Evolutionary conservation across 257 asterid species (phyloP).

Genomic region (Solanum bukasovii): DNA sequence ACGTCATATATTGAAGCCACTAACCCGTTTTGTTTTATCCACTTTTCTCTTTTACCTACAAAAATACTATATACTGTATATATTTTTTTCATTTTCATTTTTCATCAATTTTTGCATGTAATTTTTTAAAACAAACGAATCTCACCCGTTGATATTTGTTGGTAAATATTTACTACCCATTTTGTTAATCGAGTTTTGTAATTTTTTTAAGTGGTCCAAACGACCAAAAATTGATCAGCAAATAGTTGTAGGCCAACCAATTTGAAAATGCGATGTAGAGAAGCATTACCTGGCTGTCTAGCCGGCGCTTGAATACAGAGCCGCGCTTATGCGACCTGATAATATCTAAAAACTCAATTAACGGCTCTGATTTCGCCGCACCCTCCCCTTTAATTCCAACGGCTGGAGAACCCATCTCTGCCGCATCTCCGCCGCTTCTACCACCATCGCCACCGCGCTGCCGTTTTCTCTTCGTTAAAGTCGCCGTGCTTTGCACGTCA

Average conservation of each 20-base stretch:
- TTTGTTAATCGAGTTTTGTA: not conserved
- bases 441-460: conserved; percentile 1
- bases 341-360: conserved; percentile 12
- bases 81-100: too few species aligned
- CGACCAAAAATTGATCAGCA: not conserved
- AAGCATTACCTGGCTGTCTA: conserved; percentile 31
- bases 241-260: not conserved
- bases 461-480: conserved; percentile 2
- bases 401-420: not conserved
- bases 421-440: conserved; percentile 1
- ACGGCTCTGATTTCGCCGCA: conserved; percentile 24
- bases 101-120: not conserved
- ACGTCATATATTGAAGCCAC: not conserved
- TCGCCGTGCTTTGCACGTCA: conserved; percentile 31
- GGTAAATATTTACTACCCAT: not conserved
- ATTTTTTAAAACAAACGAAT: not conserved
- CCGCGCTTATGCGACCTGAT: conserved; percentile 30
- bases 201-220: not conserved
- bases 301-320: conserved; percentile 33
- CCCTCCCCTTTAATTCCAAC: conserved; percentile 4
- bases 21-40: not conserved
- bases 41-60: not conserved
- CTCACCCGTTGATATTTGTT: not conserved
- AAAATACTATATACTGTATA: not conserved
- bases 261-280: conserved; percentile 8